Base-by-base conservation (phyloP, 2,329 filamentous ascomycete species). In the Paramyrothecium roridum region DNA sequence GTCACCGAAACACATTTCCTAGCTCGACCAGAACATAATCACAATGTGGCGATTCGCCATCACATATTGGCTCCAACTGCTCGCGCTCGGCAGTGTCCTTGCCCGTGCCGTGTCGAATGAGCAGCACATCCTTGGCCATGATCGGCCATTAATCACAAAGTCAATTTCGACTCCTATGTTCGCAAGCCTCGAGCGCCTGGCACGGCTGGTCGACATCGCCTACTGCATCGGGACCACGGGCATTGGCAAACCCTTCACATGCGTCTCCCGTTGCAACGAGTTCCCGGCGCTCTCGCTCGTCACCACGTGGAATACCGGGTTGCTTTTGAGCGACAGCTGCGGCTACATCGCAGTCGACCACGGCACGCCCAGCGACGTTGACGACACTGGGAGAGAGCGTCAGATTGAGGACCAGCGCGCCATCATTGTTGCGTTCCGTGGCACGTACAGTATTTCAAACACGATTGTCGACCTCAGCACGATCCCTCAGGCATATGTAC, bases 291-390 rank as follows among this genome's bases (percentile, higher is more conserved):
- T 98, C 62, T 87, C 91, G 59, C 81, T 99, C 33, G 79, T 95
- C 56, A 86, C 82, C 70, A 90, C 92, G 12, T 99, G 92, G 89
- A 93, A 96, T 67, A 97, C 95, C 0, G 95, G 95, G 0, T 80
- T 88, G 12, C 77, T 97, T 30, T 80, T 97, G 65, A 89, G 88
- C 58, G 95, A 98, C 72, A 96, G 90, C 62, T 97, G 92, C 71
- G 95, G 95, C 57, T 99, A 96, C 73, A 86, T 98, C 55, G 93
- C 90, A 0, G 76, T 98, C n/a, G 93, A 95, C 59, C 89, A 96
- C 34, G 67, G 67, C 3, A 53, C 58, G 19, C 59, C 57, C 19
- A 47, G 47, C 16, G 34, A 57, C 3, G 53, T 54, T n/a, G 26
- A 30, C 26, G 26, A 30, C 10, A 10, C 26, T 30, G 26, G 26